phyloP scores from a whole-genome alignment of 164 flowering plant genomes.

The Kingdonia uniflora region DNA sequence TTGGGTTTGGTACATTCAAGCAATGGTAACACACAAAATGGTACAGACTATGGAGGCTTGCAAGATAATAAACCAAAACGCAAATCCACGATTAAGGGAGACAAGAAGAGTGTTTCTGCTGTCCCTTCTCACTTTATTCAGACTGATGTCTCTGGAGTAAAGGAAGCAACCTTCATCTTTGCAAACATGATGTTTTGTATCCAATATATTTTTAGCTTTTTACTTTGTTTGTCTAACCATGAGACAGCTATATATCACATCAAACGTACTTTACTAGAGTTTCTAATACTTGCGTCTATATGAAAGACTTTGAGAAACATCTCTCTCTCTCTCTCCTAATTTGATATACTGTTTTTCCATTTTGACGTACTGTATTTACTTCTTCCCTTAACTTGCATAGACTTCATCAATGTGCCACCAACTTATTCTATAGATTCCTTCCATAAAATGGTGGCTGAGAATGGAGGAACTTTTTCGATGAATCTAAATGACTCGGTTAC shows the following conservation, averaged over 20 bases:
- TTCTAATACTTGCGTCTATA: too few relatives aligned
- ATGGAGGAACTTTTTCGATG: conserved; percentile 95
- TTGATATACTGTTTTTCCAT: too few relatives aligned
- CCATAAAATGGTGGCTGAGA: conserved; percentile 82
- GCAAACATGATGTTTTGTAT: conserved; percentile 85
- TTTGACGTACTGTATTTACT: not conserved
- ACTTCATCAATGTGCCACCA: conserved; percentile 78
- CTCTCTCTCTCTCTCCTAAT: too few relatives aligned
- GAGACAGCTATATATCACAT: too few relatives aligned
- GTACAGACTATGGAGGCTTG: conserved; percentile 22
- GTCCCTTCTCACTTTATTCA: conserved; percentile 79
- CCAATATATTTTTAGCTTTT: conserved; percentile 21
- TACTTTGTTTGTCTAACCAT: too few relatives aligned
- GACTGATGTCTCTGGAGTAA: conserved; percentile 67
- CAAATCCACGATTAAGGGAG: conserved; percentile 41
- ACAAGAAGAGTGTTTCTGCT: conserved; percentile 35
- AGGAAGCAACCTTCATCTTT: conserved; percentile 56
- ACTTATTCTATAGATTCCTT: conserved; percentile 53
- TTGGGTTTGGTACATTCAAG: conserved; percentile 75
- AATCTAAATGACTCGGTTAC: conserved; percentile 83
- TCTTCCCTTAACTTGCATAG: conserved; percentile 49
- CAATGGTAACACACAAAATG: conserved; percentile 79
- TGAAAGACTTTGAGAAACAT: too few relatives aligned
- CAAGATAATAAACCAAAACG: conserved; percentile 31
- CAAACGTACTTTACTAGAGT: too few relatives aligned